Evolutionary conservation across 2,329 filamentous ascomycete genomes (phyloP), one percentile per base, ranked within the genome.

Genomic region (Mycosphaerella sp.): DNA sequence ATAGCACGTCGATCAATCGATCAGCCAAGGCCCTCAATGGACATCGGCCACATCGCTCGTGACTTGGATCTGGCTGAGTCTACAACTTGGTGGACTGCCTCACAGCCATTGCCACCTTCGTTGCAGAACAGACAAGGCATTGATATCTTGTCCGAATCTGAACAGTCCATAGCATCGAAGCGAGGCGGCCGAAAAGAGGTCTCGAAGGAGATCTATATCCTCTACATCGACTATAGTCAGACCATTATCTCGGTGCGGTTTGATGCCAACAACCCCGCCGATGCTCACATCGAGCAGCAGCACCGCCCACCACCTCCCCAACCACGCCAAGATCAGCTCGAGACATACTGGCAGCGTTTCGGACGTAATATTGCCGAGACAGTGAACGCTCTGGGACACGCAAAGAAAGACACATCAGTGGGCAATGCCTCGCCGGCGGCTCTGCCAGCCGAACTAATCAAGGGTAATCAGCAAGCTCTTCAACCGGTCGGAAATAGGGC

Each of bases 141-240:
- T 8, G 93, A 98, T 66, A 77, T 97, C 13, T 79, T 89, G 47
- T 86, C 82, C 45, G 89, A 97, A 68, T 79, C 84, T 17, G 87
- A 95, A 58, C 88, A 96, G 65, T 82, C 84, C 1, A 83, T 79
- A 6, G 79, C 84, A 12, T 78, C 79, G 9, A 83, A 84, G 57
- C 80, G 84, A 12, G 84, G 85, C 25, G 83, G 86, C 21, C 85
- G 84, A 66, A 82, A 82, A 0, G 79, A 78, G 1, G 74, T 95
- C 16, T 87, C 85, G 6, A 90, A 90, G 59, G 83, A 90, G 53
- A 78, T 96, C 37, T 93, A 86, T 61, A 75, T 97, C n/a, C 73
- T 98, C 7, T 98, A 88, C 73, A 84, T 89, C 63, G 93, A 98
- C 71, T 98, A 98, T 69, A 96, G 90, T 14, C 93, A 97, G 67